phyloP scores from a whole-genome alignment of 176 grass and related monocot species.

The Zea mays region DNA sequence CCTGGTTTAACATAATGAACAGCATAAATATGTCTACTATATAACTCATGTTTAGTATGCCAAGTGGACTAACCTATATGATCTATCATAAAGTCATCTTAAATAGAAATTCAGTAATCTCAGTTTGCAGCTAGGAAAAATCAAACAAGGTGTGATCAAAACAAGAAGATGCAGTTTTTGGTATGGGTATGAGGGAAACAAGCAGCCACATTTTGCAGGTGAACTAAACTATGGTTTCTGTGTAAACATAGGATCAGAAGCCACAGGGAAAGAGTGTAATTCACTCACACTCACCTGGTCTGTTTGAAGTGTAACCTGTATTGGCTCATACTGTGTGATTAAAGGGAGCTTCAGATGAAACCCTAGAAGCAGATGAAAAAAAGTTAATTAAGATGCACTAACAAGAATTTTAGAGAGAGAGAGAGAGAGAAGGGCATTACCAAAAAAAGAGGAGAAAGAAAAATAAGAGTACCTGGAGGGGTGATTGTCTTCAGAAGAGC shows the following conservation, averaged over 20 bases:
- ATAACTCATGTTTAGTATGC: slow-evolving; percentile 10
- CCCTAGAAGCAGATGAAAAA: slow-evolving; percentile 43
- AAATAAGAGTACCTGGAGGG: slow-evolving; percentile 64
- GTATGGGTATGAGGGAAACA: background rate
- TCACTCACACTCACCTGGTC: slow-evolving; percentile 68
- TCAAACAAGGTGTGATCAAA: slow-evolving; percentile 14
- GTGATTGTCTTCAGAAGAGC: slow-evolving; percentile 92
- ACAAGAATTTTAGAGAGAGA: too few relatives aligned
- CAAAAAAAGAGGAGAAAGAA: background rate
- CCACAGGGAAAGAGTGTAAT: slow-evolving; percentile 13
- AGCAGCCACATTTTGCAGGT: background rate
- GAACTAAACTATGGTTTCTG: slow-evolving; percentile 12
- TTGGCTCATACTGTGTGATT: slow-evolving; percentile 88
- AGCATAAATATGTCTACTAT: slow-evolving; percentile 14
- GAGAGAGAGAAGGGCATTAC: background rate
- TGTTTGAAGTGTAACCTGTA: slow-evolving; percentile 98
- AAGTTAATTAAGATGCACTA: slow-evolving; percentile 1
- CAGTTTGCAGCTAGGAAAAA: slow-evolving; percentile 2
- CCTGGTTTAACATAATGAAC: slow-evolving; percentile 47
- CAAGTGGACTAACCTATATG: slow-evolving; percentile 12
- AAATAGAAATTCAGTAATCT: background rate
- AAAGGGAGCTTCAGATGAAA: slow-evolving; percentile 95
- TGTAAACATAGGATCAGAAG: background rate
- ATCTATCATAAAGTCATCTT: slow-evolving; percentile 10
- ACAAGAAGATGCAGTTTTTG: background rate